phyloP scores from a whole-genome alignment of 148 eudicot species.

The Salicornia ramosissima region DNA sequence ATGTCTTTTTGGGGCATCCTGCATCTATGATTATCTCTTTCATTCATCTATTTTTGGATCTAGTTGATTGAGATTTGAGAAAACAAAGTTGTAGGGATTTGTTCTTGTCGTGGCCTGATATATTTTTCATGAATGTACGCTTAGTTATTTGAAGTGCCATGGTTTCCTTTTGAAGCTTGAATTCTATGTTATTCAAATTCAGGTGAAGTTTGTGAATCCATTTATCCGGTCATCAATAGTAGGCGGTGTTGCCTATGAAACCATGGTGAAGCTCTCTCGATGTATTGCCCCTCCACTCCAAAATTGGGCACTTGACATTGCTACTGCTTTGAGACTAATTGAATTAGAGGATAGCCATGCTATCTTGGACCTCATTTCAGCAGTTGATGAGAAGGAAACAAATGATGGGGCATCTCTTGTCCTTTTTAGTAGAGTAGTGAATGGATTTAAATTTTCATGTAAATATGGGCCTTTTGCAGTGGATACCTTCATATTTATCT shows the following conservation, averaged over 20 bases:
- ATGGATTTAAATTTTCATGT: conserved; percentile 71
- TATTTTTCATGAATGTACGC: not conserved
- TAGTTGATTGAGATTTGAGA: not conserved
- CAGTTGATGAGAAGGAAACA: conserved; percentile 34
- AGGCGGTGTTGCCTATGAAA: conserved; percentile 74
- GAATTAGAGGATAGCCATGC: conserved; percentile 46
- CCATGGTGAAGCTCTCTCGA: conserved; percentile 78
- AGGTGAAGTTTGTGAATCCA: conserved; percentile 82
- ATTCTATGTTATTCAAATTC: conserved; percentile 19
- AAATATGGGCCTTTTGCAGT: conserved; percentile 90
- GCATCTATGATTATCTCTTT: too few relatives aligned
- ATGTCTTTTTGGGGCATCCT: not conserved
- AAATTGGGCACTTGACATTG: conserved; percentile 89
- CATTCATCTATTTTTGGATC: not conserved
- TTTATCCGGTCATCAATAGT: conserved; percentile 72
- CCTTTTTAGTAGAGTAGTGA: conserved; percentile 68
- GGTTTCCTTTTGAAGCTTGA: conserved; percentile 6
- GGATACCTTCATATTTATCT: conserved; percentile 75
- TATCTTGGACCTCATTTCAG: conserved; percentile 52
- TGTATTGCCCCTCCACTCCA: conserved; percentile 85
- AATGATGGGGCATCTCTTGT: conserved; percentile 45
- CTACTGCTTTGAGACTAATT: conserved; percentile 76
- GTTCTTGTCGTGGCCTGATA: not conserved
- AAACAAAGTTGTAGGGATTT: not conserved
- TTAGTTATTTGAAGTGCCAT: too few relatives aligned